Evolutionary conservation across 2,329 filamentous ascomycete species (phyloP).

Genomic region (Cytospora paraplurivora): DNA sequence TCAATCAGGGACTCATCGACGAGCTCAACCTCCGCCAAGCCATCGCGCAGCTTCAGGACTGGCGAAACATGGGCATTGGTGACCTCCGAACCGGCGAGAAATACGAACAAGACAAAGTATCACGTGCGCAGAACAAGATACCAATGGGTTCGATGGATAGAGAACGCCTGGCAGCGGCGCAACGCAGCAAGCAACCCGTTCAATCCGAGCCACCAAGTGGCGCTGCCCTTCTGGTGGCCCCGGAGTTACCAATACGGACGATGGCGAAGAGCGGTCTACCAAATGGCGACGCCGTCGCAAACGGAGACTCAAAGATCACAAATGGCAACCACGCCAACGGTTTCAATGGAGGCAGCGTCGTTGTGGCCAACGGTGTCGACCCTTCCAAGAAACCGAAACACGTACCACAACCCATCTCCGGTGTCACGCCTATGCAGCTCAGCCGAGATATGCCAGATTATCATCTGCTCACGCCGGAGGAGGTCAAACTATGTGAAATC

Average conservation of each 20-base stretch:
- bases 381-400: slow-evolving; percentile 53
- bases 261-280: slow-evolving; percentile 37
- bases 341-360: slow-evolving; percentile 48
- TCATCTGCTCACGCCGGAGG: slow-evolving; percentile 82
- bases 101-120: slow-evolving; percentile 86
- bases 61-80: slow-evolving; percentile 81
- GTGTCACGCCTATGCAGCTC: slow-evolving; percentile 65
- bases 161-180: slow-evolving; percentile 70
- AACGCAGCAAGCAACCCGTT: slow-evolving; percentile 67
- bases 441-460: slow-evolving; percentile 78
- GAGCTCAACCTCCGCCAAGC: slow-evolving; percentile 90
- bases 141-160: slow-evolving; percentile 84
- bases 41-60: slow-evolving; percentile 89
- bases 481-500: slow-evolving; percentile 82
- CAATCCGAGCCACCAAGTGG: slow-evolving; percentile 72
- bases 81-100: slow-evolving; percentile 86
- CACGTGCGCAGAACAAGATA: slow-evolving; percentile 67
- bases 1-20: slow-evolving; percentile 83
- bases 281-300: slow-evolving; percentile 39
- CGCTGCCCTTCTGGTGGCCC: slow-evolving; percentile 74
- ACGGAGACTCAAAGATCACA: slow-evolving; percentile 52
- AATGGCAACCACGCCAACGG: slow-evolving; percentile 53
- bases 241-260: slow-evolving; percentile 70
- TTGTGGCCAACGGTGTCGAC: slow-evolving; percentile 46
- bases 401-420: slow-evolving; percentile 58